phyloP scores from a whole-genome alignment of 2,329 filamentous ascomycete genomes.

The Dothideomycetes sp. region DNA sequence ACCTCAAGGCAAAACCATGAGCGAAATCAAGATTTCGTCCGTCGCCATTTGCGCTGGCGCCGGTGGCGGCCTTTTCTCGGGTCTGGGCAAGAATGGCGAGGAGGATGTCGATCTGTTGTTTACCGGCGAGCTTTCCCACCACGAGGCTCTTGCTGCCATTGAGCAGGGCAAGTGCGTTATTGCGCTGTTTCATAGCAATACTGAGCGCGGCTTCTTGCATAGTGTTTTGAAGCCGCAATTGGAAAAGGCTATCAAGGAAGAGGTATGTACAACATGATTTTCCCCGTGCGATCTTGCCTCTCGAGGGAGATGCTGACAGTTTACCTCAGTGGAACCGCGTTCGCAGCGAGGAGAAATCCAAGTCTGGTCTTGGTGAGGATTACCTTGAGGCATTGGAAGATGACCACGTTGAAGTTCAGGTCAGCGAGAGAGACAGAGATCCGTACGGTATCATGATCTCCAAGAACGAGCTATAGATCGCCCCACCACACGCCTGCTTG shows the following conservation, averaged over 20 bases:
- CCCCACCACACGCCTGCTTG: not conserved
- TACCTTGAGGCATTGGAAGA: slow-evolving; percentile 40
- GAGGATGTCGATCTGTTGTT: slow-evolving; percentile 68
- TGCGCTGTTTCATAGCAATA: slow-evolving; percentile 85
- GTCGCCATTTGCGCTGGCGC: slow-evolving; percentile 87
- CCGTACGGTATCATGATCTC: slow-evolving; percentile 66
- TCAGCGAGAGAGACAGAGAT: slow-evolving; percentile 75
- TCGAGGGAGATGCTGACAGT: slow-evolving; percentile 2
- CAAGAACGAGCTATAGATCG: slow-evolving; percentile 18
- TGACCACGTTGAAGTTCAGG: slow-evolving; percentile 50
- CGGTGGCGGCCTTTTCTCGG: slow-evolving; percentile 64
- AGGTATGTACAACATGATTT: slow-evolving; percentile 21
- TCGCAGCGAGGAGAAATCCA: slow-evolving; percentile 29
- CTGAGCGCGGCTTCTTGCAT: slow-evolving; percentile 71
- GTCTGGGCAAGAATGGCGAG: slow-evolving; percentile 30
- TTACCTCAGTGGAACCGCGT: slow-evolving; percentile 36
- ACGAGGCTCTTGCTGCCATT: slow-evolving; percentile 76
- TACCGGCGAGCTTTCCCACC: slow-evolving; percentile 88
- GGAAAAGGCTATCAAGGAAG: slow-evolving; percentile 43
- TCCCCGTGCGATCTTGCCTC: not conserved
- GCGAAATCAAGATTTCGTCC: slow-evolving; percentile 48
- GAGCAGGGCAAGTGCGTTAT: slow-evolving; percentile 77
- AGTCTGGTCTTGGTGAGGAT: slow-evolving; percentile 24
- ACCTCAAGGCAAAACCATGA: slow-evolving; percentile 45
- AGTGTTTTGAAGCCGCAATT: slow-evolving; percentile 59